Base-by-base conservation (phyloP, 73 alveolate species). In the Stentor roeselii region DNA sequence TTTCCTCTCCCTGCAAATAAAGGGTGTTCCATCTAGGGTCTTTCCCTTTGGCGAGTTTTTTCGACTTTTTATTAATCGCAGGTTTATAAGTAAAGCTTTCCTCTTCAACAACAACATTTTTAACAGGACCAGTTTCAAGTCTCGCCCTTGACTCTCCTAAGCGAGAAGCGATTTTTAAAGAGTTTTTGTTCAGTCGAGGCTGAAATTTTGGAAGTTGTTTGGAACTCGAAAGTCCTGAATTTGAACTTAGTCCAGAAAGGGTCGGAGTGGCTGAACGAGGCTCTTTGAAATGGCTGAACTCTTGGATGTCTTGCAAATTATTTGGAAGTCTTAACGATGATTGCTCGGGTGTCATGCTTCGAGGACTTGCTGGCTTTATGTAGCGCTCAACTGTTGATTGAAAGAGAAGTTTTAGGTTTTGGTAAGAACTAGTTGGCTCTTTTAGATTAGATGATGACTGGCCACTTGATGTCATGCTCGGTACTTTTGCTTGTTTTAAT, bases 141-240 rank as follows among this genome's bases (percentile, higher is more conserved):
- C 84, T 14, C 6, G 32, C 74, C 34, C n/a, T 76, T 76, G 84
- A 34, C n/a, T 35, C 59, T 15, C 84, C 84, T 36, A 76, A 67
- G 1, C 39, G 32, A 15, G n/a, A 27, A 35, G 84, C 84, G 39
- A 76, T 76, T 21, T 21, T 35, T 38, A 76, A 21, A 21, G 84
- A 76, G 38, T 41, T 76, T 41, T 76, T 76, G 74, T 30, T 39
- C n/a, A 76, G 59, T 41, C 39, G 34, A 27, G 84, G 84, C 37
- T 76, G 60, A 76, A 76, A 76, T 67, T 50, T 50, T 21, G 21
- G 6, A 50, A 21, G 67, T 21, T 50, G 6, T 50, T 21, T 50
- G 21, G 21, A 50, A n/a, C n/a, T n/a, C n/a, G n/a, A n/a, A n/a
- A n/a, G n/a, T n/a, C n/a, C n/a, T n/a, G n/a, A n/a, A n/a, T n/a